phyloP scores from a whole-genome alignment of 2,329 filamentous ascomycete genomes.

The Dichotomopilus funicola region DNA sequence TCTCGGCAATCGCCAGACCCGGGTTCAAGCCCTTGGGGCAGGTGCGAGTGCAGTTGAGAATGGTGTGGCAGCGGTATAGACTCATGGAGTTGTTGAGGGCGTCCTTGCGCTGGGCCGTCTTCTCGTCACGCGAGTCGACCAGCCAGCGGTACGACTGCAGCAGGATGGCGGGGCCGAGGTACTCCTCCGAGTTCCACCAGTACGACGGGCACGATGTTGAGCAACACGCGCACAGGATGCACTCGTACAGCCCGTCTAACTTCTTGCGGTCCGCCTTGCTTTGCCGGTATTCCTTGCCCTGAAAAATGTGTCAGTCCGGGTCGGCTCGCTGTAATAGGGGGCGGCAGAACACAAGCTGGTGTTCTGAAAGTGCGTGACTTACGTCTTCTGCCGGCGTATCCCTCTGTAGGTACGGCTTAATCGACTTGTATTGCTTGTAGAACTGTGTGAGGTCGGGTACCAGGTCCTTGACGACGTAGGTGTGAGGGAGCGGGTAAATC shows the following conservation, averaged over 20 bases:
- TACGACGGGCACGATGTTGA: slow-evolving; percentile 99
- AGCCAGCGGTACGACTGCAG: slow-evolving; percentile 98
- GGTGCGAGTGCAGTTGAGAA: slow-evolving; percentile 95
- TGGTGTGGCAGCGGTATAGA: slow-evolving; percentile 97
- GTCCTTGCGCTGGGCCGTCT: slow-evolving; percentile 77
- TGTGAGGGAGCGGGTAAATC: slow-evolving; percentile 97
- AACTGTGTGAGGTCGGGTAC: slow-evolving; percentile 97
- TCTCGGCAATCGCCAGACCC: slow-evolving; percentile 89
- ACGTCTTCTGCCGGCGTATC: slow-evolving; percentile 78
- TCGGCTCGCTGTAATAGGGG: not conserved
- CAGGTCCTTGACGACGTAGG: slow-evolving; percentile 98
- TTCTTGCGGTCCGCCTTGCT: slow-evolving; percentile 88
- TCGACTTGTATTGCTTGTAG: slow-evolving; percentile 99
- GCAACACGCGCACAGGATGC: slow-evolving; percentile 99
- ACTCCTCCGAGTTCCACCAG: slow-evolving; percentile 99
- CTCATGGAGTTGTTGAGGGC: slow-evolving; percentile 98
- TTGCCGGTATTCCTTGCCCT: slow-evolving; percentile 92
- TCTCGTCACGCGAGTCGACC: slow-evolving; percentile 89
- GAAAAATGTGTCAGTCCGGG: slow-evolving; percentile 6
- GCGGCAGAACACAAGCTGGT: not conserved
- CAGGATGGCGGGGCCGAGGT: slow-evolving; percentile 92
- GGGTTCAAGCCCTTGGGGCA: slow-evolving; percentile 99
- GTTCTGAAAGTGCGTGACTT: slow-evolving; percentile 34
- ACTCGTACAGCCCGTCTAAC: slow-evolving; percentile 97
- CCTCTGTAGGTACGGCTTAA: slow-evolving; percentile 96